These are phyloP conservation scores for Piromyces finnis DNA, from an alignment of 192 early-diverging fungal species.

Conservation along the genomic window DNA sequence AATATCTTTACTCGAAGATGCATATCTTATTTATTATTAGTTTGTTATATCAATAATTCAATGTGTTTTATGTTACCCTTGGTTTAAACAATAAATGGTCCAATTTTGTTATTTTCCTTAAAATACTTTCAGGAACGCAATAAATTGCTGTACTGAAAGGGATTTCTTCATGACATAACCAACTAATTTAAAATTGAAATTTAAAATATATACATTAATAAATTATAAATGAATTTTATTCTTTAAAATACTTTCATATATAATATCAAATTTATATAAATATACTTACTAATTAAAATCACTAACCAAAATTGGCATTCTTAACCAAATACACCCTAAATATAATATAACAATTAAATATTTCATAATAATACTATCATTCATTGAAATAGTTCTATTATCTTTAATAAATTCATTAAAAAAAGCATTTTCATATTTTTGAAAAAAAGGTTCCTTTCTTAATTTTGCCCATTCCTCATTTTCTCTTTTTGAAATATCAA, in stretches of 20 bases:
- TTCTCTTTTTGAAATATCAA: neutral
- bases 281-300: neutral
- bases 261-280: too few relatives aligned
- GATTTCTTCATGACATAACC: neutral
- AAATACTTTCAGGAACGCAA: neutral
- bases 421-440: neutral
- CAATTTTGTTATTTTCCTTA: neutral
- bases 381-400: neutral
- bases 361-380: neutral
- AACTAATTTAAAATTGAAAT: neutral
- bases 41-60: too few relatives aligned
- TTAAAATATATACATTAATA: neutral
- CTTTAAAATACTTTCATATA: too few relatives aligned
- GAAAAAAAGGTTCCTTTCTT: neutral
- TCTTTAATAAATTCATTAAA: neutral
- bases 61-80: neutral
- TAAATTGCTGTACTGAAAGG: neutral
- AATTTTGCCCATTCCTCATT: neutral
- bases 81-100: neutral
- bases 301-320: neutral
- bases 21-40: too few relatives aligned
- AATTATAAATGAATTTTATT: neutral
- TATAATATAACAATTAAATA: neutral
- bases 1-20: too few relatives aligned
- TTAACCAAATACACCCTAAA: neutral